Evolutionary conservation across 768 basidiomycete genomes (phyloP).

Genomic region (Pisolithus marmoratus): DNA sequence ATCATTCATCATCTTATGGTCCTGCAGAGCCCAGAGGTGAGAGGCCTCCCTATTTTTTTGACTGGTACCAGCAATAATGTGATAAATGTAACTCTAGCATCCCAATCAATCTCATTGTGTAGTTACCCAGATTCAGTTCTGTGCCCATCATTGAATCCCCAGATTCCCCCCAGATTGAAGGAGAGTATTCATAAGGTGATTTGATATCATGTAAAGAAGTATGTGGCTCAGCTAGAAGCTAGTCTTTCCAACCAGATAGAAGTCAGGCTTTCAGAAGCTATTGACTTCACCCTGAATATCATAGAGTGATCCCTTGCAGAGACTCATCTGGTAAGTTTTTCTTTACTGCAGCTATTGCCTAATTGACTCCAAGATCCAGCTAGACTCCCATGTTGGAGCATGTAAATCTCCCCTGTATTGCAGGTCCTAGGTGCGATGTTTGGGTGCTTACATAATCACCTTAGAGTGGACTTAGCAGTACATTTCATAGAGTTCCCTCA

Average conservation of each 20-base stretch:
- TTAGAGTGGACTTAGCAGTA: too few species aligned
- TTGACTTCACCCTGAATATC: not conserved
- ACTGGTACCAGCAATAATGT: too few species aligned
- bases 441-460: too few species aligned
- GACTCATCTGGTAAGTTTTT: not conserved
- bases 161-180: not conserved
- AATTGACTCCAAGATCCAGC: too few species aligned
- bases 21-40: not conserved
- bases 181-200: not conserved
- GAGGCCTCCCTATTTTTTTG: not conserved
- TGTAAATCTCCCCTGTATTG: too few species aligned
- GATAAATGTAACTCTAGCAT: too few species aligned
- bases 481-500: too few species aligned
- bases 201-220: not conserved
- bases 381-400: too few species aligned
- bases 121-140: not conserved
- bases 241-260: not conserved
- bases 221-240: not conserved
- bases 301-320: not conserved
- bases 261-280: not conserved
- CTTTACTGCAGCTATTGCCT: too few species aligned
- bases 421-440: too few species aligned
- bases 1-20: too few species aligned
- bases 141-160: not conserved
- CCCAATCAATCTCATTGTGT: too few species aligned